These are phyloP conservation scores for Coemansia sp. DNA, from an alignment of 192 early-diverging fungal genomes.

Conservation along the genomic window DNA sequence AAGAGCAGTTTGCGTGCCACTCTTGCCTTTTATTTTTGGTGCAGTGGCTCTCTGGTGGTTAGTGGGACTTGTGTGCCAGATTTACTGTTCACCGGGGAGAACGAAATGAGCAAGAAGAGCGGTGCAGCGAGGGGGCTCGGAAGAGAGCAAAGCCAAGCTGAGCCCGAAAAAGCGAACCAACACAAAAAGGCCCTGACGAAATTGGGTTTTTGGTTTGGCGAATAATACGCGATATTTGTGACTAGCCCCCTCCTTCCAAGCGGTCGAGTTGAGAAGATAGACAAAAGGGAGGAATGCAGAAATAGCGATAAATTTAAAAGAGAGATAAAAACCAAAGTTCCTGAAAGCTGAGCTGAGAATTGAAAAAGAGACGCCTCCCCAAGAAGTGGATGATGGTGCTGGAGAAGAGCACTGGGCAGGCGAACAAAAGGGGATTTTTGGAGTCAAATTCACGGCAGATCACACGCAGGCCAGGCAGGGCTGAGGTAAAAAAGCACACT, in stretches of 20 bases:
- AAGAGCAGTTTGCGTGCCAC: constrained; percentile 5
- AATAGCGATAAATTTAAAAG: constrained; percentile 10
- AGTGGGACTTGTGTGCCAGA: constrained; percentile 15
- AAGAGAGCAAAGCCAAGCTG: constrained; percentile 1
- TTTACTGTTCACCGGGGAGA: constrained; percentile 13
- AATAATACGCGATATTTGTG: constrained; percentile 6
- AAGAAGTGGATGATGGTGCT: constrained; percentile 6
- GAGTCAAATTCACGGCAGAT: constrained; percentile 23
- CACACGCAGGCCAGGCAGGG: constrained; percentile 25
- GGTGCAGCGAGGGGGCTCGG: not conserved
- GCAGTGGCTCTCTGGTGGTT: constrained; percentile 11
- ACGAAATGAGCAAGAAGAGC: constrained; percentile 4
- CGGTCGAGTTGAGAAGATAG: not conserved
- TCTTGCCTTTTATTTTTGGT: constrained; percentile 10
- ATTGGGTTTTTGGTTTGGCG: not conserved
- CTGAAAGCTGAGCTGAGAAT: constrained; percentile 2
- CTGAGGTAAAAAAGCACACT: not conserved
- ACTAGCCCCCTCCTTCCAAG: not conserved
- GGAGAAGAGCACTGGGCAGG: not conserved
- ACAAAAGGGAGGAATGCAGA: constrained; percentile 3
- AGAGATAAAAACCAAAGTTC: constrained; percentile 3
- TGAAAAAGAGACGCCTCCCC: constrained; percentile 4
- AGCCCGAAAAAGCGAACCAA: not conserved
- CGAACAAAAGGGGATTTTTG: constrained; percentile 4
- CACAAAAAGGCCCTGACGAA: constrained; percentile 1